A percentile compares a stretch with the other conserved stretches of the same genome.
phyloP scores from a whole-genome alignment of 1,284 basidiomycete species.

The Fomitopsis pinicola region DNA sequence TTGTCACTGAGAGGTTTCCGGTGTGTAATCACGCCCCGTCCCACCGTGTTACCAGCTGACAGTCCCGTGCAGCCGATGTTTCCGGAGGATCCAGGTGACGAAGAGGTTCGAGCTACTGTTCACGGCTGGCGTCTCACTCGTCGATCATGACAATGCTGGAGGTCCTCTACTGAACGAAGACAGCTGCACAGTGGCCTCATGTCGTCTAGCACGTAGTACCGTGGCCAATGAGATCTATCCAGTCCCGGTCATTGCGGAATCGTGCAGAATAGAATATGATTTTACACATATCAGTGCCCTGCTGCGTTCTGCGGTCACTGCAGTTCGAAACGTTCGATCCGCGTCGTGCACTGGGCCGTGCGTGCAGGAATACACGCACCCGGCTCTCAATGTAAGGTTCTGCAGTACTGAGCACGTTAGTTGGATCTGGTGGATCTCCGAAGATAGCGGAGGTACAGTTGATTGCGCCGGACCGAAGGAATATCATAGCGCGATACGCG shows the following conservation, averaged over 20 bases:
- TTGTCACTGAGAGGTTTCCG: constrained; percentile 64
- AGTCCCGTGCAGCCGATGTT: constrained; percentile 70
- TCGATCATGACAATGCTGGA: background rate
- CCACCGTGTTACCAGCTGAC: background rate
- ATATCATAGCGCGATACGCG: background rate
- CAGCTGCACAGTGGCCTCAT: too few species aligned
- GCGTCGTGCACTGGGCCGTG: too few species aligned
- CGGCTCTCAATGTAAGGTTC: too few species aligned
- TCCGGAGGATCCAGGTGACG: constrained; percentile 78
- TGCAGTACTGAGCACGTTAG: background rate
- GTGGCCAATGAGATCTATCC: too few species aligned
- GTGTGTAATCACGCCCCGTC: constrained; percentile 32
- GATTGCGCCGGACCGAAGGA: background rate
- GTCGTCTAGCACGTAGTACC: too few species aligned
- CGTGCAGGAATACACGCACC: too few species aligned
- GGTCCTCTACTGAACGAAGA: too few species aligned
- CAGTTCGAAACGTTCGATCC: too few species aligned
- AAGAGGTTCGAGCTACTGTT: constrained; percentile 66
- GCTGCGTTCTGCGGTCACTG: too few species aligned
- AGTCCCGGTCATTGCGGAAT: too few species aligned
- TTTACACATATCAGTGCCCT: too few species aligned
- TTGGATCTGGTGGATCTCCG: background rate
- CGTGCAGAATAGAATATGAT: too few species aligned
- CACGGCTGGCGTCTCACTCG: constrained; percentile 69
- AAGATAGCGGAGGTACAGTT: background rate